Evolutionary conservation across 2,329 filamentous ascomycete species (phyloP), one percentile per base, ranked within the genome.

Genomic region (Aurifilum marmelostoma): DNA sequence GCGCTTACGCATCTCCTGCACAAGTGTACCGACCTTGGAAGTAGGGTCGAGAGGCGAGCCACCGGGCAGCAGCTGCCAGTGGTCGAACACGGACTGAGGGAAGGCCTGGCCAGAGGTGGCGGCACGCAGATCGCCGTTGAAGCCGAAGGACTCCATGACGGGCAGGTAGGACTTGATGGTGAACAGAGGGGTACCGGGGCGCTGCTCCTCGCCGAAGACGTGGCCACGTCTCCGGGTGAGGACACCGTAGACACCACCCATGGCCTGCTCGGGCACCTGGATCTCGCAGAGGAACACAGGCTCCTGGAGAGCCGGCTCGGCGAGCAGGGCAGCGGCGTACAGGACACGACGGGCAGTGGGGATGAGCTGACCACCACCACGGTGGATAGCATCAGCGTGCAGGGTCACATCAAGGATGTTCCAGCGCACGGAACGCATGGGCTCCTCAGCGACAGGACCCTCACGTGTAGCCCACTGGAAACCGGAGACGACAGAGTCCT

Each of bases 211-310:
- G 82, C 88, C 87, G 90, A 98, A 97, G 85, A 99, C 96, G 90
- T 98, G 95, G 89, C 96, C 96, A 92, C 96, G 91, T 84, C 94
- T 89, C 80, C 94, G 92, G 85, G 94, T 97, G 78, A 99, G 92
- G 81, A 97, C 94, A 91, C 94, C 92, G 86, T 99, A 99, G 84
- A 99, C 97, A 89, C 96, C 96, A 89, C 96, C 96, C 96, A 99
- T 98, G 82, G 96, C 95, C 80, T 91, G 87, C 89, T 99, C 96
- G 79, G 95, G 95, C 73, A 99, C 96, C 88, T 97, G 94, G 84
- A 99, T 99, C 85, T 99, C 96, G 83, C 97, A 94, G 82, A 97
- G 88, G 92, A 97, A 99, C 85, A 99, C 92, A 80, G 96, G 96
- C 89, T 99, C 96, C 78, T 94, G 91, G 73, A 99, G 90, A 83